These are phyloP conservation scores for Kwoniella newhampshirensis DNA, from an alignment of 768 basidiomycete genomes.

Conservation along the genomic window DNA sequence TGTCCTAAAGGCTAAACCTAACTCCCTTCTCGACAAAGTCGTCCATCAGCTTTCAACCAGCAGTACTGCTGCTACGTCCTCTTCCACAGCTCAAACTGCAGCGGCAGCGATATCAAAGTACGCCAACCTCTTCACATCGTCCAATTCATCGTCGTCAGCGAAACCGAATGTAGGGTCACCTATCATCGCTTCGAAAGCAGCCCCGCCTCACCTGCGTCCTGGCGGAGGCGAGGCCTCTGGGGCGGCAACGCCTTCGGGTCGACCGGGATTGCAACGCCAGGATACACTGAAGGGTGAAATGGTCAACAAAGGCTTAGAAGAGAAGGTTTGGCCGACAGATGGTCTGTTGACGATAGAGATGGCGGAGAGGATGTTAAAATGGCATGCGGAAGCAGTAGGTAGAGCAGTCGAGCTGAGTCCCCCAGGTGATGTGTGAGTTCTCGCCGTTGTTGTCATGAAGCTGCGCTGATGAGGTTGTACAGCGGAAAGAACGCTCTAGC, in stretches of 20 bases:
- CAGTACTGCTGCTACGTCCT: slow-evolving; percentile 55
- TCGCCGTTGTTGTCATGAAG: not conserved
- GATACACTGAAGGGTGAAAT: slow-evolving; percentile 29
- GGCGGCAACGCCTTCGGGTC: slow-evolving; percentile 15
- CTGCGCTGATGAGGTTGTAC: not conserved
- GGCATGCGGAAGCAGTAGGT: slow-evolving; percentile 97
- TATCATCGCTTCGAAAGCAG: slow-evolving; percentile 4
- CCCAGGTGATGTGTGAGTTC: slow-evolving; percentile 75
- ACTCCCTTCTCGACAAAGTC: slow-evolving; percentile 79
- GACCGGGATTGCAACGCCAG: slow-evolving; percentile 19
- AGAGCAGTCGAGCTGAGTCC: slow-evolving; percentile 86
- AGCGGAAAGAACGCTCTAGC: slow-evolving; percentile 88
- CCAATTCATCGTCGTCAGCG: slow-evolving; percentile 20
- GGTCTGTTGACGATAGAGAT: slow-evolving; percentile 71
- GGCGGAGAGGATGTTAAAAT: slow-evolving; percentile 88
- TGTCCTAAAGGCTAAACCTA: slow-evolving; percentile 61
- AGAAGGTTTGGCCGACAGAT: slow-evolving; percentile 74
- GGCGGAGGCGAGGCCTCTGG: slow-evolving; percentile 4
- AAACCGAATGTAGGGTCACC: slow-evolving; percentile 5
- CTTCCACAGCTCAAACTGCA: slow-evolving; percentile 61
- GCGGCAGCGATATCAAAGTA: slow-evolving; percentile 80
- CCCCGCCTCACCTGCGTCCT: not conserved
- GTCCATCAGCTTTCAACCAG: slow-evolving; percentile 82
- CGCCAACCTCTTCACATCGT: slow-evolving; percentile 61
- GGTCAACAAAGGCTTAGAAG: slow-evolving; percentile 58